A percentile compares a stretch with the other conserved stretches of the same genome.
Evolutionary conservation across 2,329 filamentous ascomycete genomes (phyloP).

Genomic region (Pseudogymnoascus sp.): DNA sequence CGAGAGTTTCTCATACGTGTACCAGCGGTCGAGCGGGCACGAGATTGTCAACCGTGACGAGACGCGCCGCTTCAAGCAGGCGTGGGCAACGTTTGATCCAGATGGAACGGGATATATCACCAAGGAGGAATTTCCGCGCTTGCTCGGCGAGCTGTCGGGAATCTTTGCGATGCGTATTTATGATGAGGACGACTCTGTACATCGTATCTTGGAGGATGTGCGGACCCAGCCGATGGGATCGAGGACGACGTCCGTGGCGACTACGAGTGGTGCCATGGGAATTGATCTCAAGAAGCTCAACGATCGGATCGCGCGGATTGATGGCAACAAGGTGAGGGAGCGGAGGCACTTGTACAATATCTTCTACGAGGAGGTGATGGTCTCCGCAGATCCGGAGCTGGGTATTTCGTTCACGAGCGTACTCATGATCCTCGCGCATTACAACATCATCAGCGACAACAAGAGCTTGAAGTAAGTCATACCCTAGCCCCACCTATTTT

Average conservation of each 20-base stretch:
- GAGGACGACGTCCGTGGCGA: slow-evolving; percentile 44
- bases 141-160: slow-evolving; percentile 86
- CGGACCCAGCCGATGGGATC: slow-evolving; percentile 31
- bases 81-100: slow-evolving; percentile 93
- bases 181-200: slow-evolving; percentile 78
- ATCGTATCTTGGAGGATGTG: slow-evolving; percentile 79
- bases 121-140: slow-evolving; percentile 78
- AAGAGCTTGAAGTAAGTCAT: slow-evolving; percentile 70
- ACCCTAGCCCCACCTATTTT: background rate
- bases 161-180: slow-evolving; percentile 98
- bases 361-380: slow-evolving; percentile 96
- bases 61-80: slow-evolving; percentile 93
- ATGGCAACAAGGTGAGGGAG: slow-evolving; percentile 63
- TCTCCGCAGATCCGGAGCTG: slow-evolving; percentile 79
- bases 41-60: slow-evolving; percentile 87
- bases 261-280: slow-evolving; percentile 41
- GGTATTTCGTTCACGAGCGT: slow-evolving; percentile 90
- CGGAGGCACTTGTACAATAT: slow-evolving; percentile 74
- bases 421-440: slow-evolving; percentile 92
- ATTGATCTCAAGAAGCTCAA: slow-evolving; percentile 72
- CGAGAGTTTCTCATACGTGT: slow-evolving; percentile 98
- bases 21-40: slow-evolving; percentile 90
- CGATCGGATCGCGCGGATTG: slow-evolving; percentile 61
- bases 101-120: slow-evolving; percentile 84
- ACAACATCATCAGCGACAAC: slow-evolving; percentile 97